Conservation (phyloP, 2,329 filamentous ascomycete genomes). For the Aspergillus tanneri region DNA sequence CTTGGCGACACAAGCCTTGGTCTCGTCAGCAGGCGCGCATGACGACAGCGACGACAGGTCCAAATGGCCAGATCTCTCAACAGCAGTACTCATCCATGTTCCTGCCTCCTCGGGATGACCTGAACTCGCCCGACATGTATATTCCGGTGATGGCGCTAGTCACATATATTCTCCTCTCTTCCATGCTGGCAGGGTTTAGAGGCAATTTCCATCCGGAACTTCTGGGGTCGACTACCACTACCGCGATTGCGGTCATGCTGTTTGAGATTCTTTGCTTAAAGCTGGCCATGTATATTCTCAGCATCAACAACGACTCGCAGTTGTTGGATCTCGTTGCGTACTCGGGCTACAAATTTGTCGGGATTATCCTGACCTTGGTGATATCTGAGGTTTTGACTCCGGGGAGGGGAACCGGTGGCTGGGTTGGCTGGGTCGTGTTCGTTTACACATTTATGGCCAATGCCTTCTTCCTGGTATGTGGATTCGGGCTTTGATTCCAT, state of each 20-base stretch:
- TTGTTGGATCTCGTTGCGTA: slow-evolving; percentile 93
- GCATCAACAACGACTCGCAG: slow-evolving; percentile 91
- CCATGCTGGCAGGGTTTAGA: slow-evolving; percentile 81
- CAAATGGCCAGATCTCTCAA: slow-evolving; percentile 64
- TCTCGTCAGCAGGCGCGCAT: slow-evolving; percentile 74
- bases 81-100: slow-evolving; percentile 59
- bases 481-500: background rate
- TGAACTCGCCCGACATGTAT: slow-evolving; percentile 99
- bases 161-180: slow-evolving; percentile 93
- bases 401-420: slow-evolving; percentile 79
- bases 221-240: slow-evolving; percentile 82
- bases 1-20: slow-evolving; percentile 97
- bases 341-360: slow-evolving; percentile 97
- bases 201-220: slow-evolving; percentile 94
- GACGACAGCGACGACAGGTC: slow-evolving; percentile 38
- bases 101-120: slow-evolving; percentile 86
- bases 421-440: slow-evolving; percentile 86
- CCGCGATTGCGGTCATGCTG: slow-evolving; percentile 76
- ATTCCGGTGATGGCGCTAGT: slow-evolving; percentile 98
- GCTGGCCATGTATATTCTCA: slow-evolving; percentile 87
- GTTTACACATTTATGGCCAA: slow-evolving; percentile 90
- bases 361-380: slow-evolving; percentile 84
- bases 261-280: slow-evolving; percentile 90
- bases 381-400: slow-evolving; percentile 74
- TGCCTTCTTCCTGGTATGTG: slow-evolving; percentile 86